Percentiles rank a stretch among this genome's conserved stretches.
Conservation (phyloP, 208 protist genomes). For the Acanthamoeba lenticulata region DNA sequence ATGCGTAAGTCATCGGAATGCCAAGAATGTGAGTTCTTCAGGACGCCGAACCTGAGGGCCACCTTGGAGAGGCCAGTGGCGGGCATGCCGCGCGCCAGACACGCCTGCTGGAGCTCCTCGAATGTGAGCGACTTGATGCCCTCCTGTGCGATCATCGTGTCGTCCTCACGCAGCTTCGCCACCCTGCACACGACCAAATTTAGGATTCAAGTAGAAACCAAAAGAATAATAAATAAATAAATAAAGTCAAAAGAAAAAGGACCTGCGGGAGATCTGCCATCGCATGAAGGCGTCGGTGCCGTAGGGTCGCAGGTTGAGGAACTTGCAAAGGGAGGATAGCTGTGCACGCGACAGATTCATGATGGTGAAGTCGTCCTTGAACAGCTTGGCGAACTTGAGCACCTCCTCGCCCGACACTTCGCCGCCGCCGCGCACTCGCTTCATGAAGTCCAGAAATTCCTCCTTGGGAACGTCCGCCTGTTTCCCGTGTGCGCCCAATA, state of each 20-base stretch:
- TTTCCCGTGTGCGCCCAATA: too few species aligned
- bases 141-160: conserved; percentile 31
- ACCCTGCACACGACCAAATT: too few species aligned
- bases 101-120: conserved; percentile 57
- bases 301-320: conserved; percentile 62
- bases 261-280: conserved; percentile 45
- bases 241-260: too few species aligned
- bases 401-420: conserved; percentile 77
- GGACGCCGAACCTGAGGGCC: background rate
- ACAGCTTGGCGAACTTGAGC: conserved; percentile 80
- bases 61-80: conserved; percentile 61
- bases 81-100: conserved; percentile 37
- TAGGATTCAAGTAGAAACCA: too few species aligned
- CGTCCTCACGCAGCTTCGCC: conserved; percentile 28
- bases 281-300: conserved; percentile 62
- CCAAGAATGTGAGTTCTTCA: background rate
- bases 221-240: too few species aligned
- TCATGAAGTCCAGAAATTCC: conserved; percentile 81
- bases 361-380: conserved; percentile 87
- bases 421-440: conserved; percentile 71
- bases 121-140: conserved; percentile 44
- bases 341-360: conserved; percentile 82
- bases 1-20: background rate
- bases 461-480: too few species aligned
- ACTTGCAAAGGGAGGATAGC: conserved; percentile 79